These are phyloP conservation scores for Candida anglica DNA, from an alignment of 805 yeast species.

Conservation along the genomic window DNA sequence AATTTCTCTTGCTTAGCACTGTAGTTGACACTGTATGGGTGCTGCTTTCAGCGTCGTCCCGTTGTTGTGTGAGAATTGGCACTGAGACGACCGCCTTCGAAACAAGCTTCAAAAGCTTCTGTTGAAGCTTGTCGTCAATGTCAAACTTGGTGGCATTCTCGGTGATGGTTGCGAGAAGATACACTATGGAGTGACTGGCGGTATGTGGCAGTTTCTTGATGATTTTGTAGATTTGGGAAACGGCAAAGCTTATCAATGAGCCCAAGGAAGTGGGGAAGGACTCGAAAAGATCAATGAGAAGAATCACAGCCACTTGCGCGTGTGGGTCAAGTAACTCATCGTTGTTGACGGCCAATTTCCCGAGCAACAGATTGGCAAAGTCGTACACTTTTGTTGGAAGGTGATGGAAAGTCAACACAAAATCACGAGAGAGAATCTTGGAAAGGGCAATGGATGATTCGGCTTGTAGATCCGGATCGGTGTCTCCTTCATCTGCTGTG, in stretches of 20 bases:
- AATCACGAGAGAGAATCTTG: slow-evolving; percentile 25
- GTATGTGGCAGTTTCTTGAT: slow-evolving; percentile 28
- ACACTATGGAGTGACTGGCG: slow-evolving; percentile 22
- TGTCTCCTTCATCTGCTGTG: neutral
- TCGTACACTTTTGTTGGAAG: slow-evolving; percentile 35
- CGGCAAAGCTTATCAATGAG: slow-evolving; percentile 30
- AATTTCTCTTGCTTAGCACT: slow-evolving; percentile 26
- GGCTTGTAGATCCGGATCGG: neutral
- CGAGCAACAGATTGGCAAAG: slow-evolving; percentile 26
- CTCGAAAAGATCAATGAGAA: slow-evolving; percentile 36
- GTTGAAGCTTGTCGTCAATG: slow-evolving; percentile 36
- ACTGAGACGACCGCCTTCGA: slow-evolving; percentile 20
- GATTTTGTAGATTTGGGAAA: slow-evolving; percentile 34
- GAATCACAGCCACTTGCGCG: slow-evolving; percentile 21
- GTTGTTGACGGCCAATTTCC: slow-evolving; percentile 12
- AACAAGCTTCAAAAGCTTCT: slow-evolving; percentile 29
- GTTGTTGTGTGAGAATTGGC: slow-evolving; percentile 9
- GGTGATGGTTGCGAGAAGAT: slow-evolving; percentile 25
- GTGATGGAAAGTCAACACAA: slow-evolving; percentile 21
- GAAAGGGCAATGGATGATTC: slow-evolving; percentile 15
- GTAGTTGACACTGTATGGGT: slow-evolving; percentile 9
- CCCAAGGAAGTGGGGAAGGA: slow-evolving; percentile 31
- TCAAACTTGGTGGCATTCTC: slow-evolving; percentile 34
- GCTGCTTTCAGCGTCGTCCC: neutral
- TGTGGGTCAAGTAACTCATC: slow-evolving; percentile 11